Base-by-base conservation (phyloP, 2,329 filamentous ascomycete species). In the Cercospora zeae-maydis region DNA sequence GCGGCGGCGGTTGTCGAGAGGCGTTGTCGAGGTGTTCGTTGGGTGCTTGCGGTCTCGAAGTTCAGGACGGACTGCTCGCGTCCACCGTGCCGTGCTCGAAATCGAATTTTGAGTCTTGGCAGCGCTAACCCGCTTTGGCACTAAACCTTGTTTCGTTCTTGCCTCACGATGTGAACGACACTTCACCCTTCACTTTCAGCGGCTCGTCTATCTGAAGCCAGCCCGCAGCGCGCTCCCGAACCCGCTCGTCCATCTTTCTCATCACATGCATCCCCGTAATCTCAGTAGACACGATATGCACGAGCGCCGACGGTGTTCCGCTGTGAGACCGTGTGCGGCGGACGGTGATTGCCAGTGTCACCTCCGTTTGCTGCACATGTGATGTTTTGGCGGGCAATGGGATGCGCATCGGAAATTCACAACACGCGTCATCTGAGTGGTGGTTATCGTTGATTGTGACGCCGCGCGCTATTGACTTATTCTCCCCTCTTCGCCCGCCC, bases 1-100 rank as follows among this genome's bases (percentile, higher is more conserved):
- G 82, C 90, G 81, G 76, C 24, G 24, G 24, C 73, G 63, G 53
- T 67, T 62, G 65, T 45, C 39, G 39, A 11, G 39, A 13, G 19
- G 39, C 19, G 19, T 24, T 45, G 39, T 65, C 63, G 70, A 71
- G 47, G 24, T 67, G 56, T 49, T 49, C 39, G 54, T 52, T 52
- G 47, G 47, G 47, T 52, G 47, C 47, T 52, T 52, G 47, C 47
- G 47, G 21, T 52, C 47, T 30, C 47, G 47, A 52, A 19, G 47
- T 52, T 27, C 47, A 52, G 47, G 30, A 1, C n/a, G 47, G 30
- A 1, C n/a, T 33, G 47, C 30, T 31, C n/a, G 47, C 47, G 47
- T 13, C 24, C 24, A 52, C 39, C 19, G n/a, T 27, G 31, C 56
- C 37, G 31, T 47, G 27, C 56, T 31, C 24, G 24, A 52, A 58